Evolutionary conservation across 768 basidiomycete genomes (phyloP), one percentile per base, ranked within the genome.

Genomic region (Amanita fuliginea): DNA sequence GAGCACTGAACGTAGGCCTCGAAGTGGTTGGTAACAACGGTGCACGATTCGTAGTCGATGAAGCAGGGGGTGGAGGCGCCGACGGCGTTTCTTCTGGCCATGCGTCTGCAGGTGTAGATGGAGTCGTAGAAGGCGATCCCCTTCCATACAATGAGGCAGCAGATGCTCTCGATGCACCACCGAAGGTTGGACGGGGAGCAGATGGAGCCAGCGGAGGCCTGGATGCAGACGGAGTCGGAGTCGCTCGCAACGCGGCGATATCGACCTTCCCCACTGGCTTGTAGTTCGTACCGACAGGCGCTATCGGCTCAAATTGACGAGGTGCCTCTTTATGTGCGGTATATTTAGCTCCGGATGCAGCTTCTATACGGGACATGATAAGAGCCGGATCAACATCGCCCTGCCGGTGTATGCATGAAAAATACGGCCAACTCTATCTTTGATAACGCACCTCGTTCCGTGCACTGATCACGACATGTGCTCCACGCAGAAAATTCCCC

Each of bases 281-380:
- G 63, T 90, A 89, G 56, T 62, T 80, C 0, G 84, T 81, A 8
- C 88, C 85, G 3, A 86, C 85, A 14, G 91, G 86, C 0, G 83
- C 76, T 55, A 94, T 92, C 4, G 86, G 85, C 54, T 90, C 85
- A 47, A 72, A 73, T 57, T 76, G 81, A 51, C 84, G 80, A 0
- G 84, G 62, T n/a, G 71, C 64, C 57, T 93, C 88, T 43, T 83
- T 82, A 58, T 93, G 91, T 1, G 79, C 72, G 3, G 87, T 85
- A 64, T 98, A 98, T 57, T 80, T 89, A 0, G 90, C 80, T n/a
- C 92, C 92, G 10, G 88, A 92, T 8, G 90, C 84, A 14, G 84
- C 81, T 69, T 84, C 83, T n/a, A 95, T 80, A 39, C 86, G 80
- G 51, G 80, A 79, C 80, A 89, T 88, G 65, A 97, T 89, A 45